phyloP scores from a whole-genome alignment of 2,329 filamentous ascomycete species.

The Balansia obtecta region DNA sequence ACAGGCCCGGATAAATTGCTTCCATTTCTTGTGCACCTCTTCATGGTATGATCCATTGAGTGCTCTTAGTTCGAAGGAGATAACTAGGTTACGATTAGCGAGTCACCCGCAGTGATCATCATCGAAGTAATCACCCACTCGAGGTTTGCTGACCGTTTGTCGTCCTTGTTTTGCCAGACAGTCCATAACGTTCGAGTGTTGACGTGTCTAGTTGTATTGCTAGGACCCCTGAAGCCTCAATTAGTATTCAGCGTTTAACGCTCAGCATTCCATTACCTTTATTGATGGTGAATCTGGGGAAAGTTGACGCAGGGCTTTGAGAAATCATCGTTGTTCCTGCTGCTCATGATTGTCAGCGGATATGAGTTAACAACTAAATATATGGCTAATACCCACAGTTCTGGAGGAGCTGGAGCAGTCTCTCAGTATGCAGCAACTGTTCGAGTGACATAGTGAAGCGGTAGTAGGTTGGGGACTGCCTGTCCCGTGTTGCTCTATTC shows the following conservation, averaged over 20 bases:
- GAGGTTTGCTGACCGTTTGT: conserved; percentile 10
- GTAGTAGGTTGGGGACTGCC: conserved; percentile 39
- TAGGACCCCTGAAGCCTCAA: conserved; percentile 43
- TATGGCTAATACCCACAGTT: conserved; percentile 36
- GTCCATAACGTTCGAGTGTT: conserved; percentile 69
- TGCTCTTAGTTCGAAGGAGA: conserved; percentile 63
- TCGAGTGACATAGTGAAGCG: conserved; percentile 60
- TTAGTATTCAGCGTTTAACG: not conserved
- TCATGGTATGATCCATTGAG: conserved; percentile 49
- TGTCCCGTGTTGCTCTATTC: conserved; percentile 32
- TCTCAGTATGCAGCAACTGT: conserved; percentile 59
- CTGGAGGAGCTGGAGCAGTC: conserved; percentile 80
- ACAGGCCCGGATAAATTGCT: conserved; percentile 54
- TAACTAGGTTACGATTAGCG: conserved; percentile 34
- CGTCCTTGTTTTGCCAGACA: conserved; percentile 58
- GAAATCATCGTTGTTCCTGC: conserved; percentile 78
- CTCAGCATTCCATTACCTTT: conserved; percentile 39
- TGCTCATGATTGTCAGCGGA: conserved; percentile 18
- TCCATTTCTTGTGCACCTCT: not conserved
- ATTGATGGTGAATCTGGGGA: conserved; percentile 59
- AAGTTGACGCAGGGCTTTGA: conserved; percentile 55
- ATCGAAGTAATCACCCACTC: not conserved
- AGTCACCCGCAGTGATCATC: not conserved
- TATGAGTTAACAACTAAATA: not conserved
- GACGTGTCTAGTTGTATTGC: conserved; percentile 69